Evolutionary conservation across 225 moss, liverwort and hornwort species (phyloP), one percentile per base, ranked within the genome.

Genomic region (Polytrichum formosum): DNA sequence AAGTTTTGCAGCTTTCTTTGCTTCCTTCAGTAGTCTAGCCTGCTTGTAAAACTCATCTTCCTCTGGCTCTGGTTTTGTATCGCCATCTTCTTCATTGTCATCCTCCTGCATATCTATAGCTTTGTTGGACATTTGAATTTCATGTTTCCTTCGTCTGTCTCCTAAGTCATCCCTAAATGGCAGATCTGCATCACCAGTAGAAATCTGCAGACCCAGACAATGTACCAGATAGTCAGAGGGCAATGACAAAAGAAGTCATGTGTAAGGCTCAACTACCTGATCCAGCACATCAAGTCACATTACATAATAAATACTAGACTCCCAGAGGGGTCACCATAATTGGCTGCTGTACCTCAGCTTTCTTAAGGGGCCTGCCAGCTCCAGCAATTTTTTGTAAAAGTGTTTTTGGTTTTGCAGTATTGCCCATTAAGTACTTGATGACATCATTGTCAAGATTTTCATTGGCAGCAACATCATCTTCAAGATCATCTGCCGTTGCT

Each of bases 141-240:
- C 97, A 23, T 74, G 88, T 70, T 88, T 98, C 75, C 94, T 88
- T 65, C 97, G 84, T 62, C 94, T 90, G 53, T 94, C 97, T 75
- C 94, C 97, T 68, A 98, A 81, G 61, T 92, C 94, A 66, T 91
- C 97, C 80, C 78, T 88, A 19, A 80, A 74, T 6, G 94, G 94
- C 70, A 98, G 68, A 82, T 98, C 91, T 20, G 94, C 85, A 85
- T 98, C 97, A 74, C 97, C 97, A 70, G 97, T 94, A 70, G 85
- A 60, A 53, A 85, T 76, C 94, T 94, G 83, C 58, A 56, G 68
- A 72, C 26, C 63, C 73, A 55, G 2, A 20, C 35, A 16, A 4
- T 46, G 46, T 46, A 13, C 46, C 46, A 46, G 46, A 46, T 46
- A 16, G 13, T 46, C 13, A 46, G 31, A 31, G 46, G 46, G 13